These are phyloP conservation scores for Solanum microdontum DNA, from an alignment of 257 asterid species.

Conservation along the genomic window DNA sequence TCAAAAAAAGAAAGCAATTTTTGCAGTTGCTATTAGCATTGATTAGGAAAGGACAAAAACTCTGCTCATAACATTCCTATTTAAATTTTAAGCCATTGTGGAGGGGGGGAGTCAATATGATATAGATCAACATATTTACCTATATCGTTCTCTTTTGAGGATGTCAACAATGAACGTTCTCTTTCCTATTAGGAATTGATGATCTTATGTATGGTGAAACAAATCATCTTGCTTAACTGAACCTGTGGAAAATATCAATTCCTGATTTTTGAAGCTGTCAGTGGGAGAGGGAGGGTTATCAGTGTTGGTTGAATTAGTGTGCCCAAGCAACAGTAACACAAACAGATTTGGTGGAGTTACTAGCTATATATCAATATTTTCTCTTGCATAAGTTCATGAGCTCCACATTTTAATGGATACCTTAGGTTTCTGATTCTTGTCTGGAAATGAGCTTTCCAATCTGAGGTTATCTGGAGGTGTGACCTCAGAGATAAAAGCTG, in stretches of 20 bases:
- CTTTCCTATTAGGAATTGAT: background rate
- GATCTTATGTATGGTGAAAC: background rate
- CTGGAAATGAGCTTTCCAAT: background rate
- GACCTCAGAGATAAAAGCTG: background rate
- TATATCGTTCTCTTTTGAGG: background rate
- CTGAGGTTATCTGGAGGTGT: background rate
- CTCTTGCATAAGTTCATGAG: background rate
- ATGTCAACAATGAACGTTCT: background rate
- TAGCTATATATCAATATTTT: background rate
- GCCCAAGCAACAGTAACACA: background rate
- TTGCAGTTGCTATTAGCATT: background rate
- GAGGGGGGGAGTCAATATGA: background rate
- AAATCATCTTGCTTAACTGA: background rate
- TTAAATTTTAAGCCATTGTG: background rate
- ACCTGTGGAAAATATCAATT: background rate
- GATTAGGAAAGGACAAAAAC: background rate
- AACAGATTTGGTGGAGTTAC: background rate
- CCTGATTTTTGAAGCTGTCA: background rate
- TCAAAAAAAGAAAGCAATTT: background rate
- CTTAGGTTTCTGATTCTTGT: background rate
- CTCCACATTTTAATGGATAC: background rate
- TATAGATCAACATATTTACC: background rate
- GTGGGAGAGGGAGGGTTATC: background rate
- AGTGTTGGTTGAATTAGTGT: background rate
- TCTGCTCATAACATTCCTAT: background rate